Conservation (phyloP, 345 rosid genomes). For the Jatropha curcas region DNA sequence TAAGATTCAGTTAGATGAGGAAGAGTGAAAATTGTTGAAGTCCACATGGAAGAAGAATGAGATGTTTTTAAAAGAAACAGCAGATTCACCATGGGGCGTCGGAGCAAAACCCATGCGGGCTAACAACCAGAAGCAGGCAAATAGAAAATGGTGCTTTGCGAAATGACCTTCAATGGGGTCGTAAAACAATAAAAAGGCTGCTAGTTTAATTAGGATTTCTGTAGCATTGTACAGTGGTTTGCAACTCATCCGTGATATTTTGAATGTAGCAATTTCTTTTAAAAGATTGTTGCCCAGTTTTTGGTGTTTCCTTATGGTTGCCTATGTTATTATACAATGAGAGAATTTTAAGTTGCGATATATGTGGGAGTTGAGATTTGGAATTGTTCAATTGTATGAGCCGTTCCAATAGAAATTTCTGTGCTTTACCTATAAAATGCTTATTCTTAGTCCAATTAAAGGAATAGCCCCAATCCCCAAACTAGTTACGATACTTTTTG, state of each 20-base stretch:
- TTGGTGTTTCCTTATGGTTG: neutral
- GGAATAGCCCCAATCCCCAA: neutral
- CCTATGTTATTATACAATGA: no score
- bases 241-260: neutral
- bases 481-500: neutral
- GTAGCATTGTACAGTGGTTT: constrained; percentile 20
- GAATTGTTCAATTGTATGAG: no score
- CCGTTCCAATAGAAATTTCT: no score
- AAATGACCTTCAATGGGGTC: constrained; percentile 72
- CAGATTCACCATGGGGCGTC: constrained; percentile 11
- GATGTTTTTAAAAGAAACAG: no score
- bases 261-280: neutral
- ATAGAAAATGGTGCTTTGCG: constrained; percentile 28
- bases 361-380: neutral
- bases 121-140: constrained; percentile 34
- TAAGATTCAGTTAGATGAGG: constrained; percentile 43
- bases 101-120: constrained; percentile 18
- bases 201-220: constrained; percentile 51
- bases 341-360: neutral
- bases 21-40: constrained; percentile 38
- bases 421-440: neutral
- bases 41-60: no score
- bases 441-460: no score
- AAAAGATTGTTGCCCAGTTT: neutral
- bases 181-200: constrained; percentile 51